Conservation (phyloP, 768 basidiomycete genomes). For the Psilocybe cyanescens region DNA sequence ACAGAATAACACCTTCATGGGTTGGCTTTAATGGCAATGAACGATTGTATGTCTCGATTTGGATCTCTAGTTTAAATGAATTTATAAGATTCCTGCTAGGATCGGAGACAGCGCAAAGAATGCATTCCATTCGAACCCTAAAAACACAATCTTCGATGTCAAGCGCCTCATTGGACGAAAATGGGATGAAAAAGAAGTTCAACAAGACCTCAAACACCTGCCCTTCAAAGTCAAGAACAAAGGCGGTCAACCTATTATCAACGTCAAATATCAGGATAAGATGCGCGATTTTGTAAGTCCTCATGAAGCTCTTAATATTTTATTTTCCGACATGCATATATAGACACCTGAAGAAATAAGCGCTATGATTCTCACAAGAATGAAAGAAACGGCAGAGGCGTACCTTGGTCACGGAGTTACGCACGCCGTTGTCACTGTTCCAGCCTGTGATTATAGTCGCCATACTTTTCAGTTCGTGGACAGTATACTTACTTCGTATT, state of each 20-base stretch:
- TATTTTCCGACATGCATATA: not conserved
- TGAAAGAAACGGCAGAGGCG: slow-evolving; percentile 74
- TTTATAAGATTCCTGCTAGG: slow-evolving; percentile 15
- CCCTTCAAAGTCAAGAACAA: slow-evolving; percentile 79
- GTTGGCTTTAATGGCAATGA: slow-evolving; percentile 92
- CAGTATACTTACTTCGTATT: slow-evolving; percentile 24
- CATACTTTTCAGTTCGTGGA: not conserved
- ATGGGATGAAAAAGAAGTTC: slow-evolving; percentile 75
- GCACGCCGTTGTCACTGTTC: slow-evolving; percentile 62
- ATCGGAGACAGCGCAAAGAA: slow-evolving; percentile 96
- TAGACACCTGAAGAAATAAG: slow-evolving; percentile 70
- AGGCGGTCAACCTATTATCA: slow-evolving; percentile 77
- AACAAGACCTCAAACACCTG: slow-evolving; percentile 86
- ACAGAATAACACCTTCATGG: slow-evolving; percentile 89
- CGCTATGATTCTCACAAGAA: slow-evolving; percentile 67
- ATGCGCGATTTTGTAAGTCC: slow-evolving; percentile 55
- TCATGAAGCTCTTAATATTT: not conserved
- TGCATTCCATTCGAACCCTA: slow-evolving; percentile 88
- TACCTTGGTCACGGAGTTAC: slow-evolving; percentile 68
- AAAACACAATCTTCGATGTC: slow-evolving; percentile 94
- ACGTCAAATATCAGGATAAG: slow-evolving; percentile 65
- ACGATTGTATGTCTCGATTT: slow-evolving; percentile 52
- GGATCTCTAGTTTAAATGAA: not conserved
- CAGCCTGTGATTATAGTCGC: slow-evolving; percentile 47
- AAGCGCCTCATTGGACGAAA: slow-evolving; percentile 92